Evolutionary conservation across 164 flowering plant species (phyloP), one percentile per base, ranked within the genome.

Genomic region (Malania oleifera): DNA sequence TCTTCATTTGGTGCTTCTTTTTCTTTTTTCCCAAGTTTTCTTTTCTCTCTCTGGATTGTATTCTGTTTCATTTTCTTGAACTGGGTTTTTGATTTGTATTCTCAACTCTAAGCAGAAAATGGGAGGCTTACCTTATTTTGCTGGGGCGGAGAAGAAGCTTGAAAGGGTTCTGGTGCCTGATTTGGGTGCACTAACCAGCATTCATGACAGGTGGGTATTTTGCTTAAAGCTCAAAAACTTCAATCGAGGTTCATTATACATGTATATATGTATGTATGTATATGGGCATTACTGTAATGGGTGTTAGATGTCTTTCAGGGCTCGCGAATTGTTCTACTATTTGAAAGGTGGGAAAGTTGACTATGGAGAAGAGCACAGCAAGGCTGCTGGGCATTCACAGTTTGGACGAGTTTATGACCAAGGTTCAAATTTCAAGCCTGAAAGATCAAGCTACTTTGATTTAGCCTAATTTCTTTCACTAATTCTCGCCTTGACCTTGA

Each of bases 261-360:
- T 34, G 7, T 7, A 34, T 7, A 12, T 34, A 7, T 34, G 11
- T 34, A 34, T 34, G 38, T 34, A 34, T 31, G 9, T 31, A 4
- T 31, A 38, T 38, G 13, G 8, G 1, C 2, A 11, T 15, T 1
- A 38, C 14, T 38, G 7, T 5, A 12, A 6, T 22, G 9, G 18
- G 46, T 43, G 17, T 43, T 17, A 18, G 0, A 5, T 39, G 2
- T 2, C 3, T 18, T 50, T 1, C 53, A 50, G 53, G 34, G 53
- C 53, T 14, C 53, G 53, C 3, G n/a, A 50, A 17, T 15, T 50
- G 15, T 50, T 50, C 29, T 50, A 24, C n/a, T 50, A 50, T 25
- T 50, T 50, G 53, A 50, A 50, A 50, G 53, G 53, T 7, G 53
- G 53, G n/a, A n/a, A 12, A 27, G 53, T 50, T 50, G 53, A 50